Conservation (phyloP, 495 filamentous ascomycete genomes). For the Apodospora peruviana region DNA sequence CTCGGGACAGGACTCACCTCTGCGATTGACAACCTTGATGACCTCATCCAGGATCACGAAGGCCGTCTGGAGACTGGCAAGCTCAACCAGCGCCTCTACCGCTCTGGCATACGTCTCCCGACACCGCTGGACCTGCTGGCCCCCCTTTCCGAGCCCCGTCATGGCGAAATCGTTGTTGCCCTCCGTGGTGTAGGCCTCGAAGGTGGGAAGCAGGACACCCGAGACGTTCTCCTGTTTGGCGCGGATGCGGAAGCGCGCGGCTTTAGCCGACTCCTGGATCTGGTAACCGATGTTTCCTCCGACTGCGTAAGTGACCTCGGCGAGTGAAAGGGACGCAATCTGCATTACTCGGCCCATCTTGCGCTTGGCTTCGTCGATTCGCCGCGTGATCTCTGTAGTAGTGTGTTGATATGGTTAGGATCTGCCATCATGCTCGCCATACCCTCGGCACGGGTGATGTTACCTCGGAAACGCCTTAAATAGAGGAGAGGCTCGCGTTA, state of each 20-base stretch:
- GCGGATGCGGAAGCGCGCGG: slow-evolving; percentile 83
- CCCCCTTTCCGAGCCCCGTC: slow-evolving; percentile 93
- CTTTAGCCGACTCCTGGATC: slow-evolving; percentile 91
- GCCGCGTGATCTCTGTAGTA: slow-evolving; percentile 76
- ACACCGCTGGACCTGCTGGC: slow-evolving; percentile 92
- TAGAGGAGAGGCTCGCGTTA: slow-evolving; percentile 14
- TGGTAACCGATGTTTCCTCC: slow-evolving; percentile 95
- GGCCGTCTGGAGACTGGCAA: slow-evolving; percentile 94
- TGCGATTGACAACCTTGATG: slow-evolving; percentile 97
- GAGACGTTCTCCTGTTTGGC: slow-evolving; percentile 98
- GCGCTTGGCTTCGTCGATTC: slow-evolving; percentile 97
- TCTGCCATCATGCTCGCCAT: background rate
- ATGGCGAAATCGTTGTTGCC: slow-evolving; percentile 94
- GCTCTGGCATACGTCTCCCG: slow-evolving; percentile 96
- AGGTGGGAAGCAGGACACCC: slow-evolving; percentile 86
- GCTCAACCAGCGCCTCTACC: slow-evolving; percentile 92
- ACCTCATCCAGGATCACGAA: slow-evolving; percentile 98
- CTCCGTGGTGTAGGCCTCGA: slow-evolving; percentile 81
- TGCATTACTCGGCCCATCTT: slow-evolving; percentile 99
- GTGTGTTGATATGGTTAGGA: slow-evolving; percentile 6
- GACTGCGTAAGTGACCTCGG: slow-evolving; percentile 96
- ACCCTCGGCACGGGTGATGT: background rate
- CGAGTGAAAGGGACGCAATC: slow-evolving; percentile 94
- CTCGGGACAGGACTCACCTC: slow-evolving; percentile 48
- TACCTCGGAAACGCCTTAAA: slow-evolving; percentile 82